Conservation (phyloP, 148 eudicot genomes). For the Mesembryanthemum crystallinum region DNA sequence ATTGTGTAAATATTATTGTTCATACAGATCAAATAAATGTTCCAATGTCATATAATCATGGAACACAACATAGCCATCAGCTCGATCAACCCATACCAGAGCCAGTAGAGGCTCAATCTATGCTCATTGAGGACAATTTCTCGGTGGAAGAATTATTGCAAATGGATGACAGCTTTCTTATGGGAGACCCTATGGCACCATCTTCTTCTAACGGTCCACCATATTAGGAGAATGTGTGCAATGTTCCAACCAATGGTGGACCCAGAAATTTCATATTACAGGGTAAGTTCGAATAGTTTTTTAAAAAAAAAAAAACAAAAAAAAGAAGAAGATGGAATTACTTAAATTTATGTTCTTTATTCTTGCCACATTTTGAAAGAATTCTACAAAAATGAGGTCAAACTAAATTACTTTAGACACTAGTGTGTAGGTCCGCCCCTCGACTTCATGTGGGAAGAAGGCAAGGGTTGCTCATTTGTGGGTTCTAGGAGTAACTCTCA, state of each 20-base stretch:
- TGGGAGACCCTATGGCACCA: not conserved
- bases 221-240: not conserved
- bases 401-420: no score
- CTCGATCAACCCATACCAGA: not conserved
- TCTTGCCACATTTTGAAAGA: no score
- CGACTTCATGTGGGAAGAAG: no score
- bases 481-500: not conserved
- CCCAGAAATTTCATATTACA: no score
- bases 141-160: not conserved
- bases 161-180: not conserved
- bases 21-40: slow-evolving; percentile 4
- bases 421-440: no score
- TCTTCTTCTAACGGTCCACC: not conserved
- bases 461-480: not conserved
- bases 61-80: not conserved
- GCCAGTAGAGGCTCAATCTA: not conserved
- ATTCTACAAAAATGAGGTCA: no score
- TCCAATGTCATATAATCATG: not conserved
- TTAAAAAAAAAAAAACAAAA: no score
- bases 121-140: not conserved
- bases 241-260: not conserved
- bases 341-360: no score
- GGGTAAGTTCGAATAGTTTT: no score
- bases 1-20: not conserved
- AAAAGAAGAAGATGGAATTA: no score